A percentile compares a stretch with the other conserved stretches of the same genome.
Conservation (phyloP, 75 land plant genomes). For the Pinus albicaulis region DNA sequence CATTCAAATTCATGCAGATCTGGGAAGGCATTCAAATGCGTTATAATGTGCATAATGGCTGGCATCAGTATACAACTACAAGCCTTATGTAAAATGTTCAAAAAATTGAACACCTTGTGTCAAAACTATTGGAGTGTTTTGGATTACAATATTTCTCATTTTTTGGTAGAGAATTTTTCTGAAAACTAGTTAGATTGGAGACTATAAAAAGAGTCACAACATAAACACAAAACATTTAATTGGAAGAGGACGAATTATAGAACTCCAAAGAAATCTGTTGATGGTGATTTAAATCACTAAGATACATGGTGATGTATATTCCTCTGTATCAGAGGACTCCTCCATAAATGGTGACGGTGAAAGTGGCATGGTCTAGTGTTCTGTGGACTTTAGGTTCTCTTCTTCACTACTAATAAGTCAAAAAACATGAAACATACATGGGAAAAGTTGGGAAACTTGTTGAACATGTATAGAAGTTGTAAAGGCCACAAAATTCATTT, state of each 20-base stretch:
- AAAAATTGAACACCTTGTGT: background rate
- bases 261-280: slow-evolving; percentile 29
- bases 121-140: background rate
- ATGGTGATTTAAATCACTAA: slow-evolving; percentile 36
- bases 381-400: slow-evolving; percentile 14
- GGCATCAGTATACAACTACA: slow-evolving; percentile 4
- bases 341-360: background rate
- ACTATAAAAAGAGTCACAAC: background rate
- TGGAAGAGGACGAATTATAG: background rate
- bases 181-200: background rate
- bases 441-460: too few species aligned
- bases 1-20: too few species aligned
- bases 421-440: slow-evolving; percentile 13
- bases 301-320: slow-evolving; percentile 32
- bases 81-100: slow-evolving; percentile 1
- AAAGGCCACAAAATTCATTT: too few species aligned
- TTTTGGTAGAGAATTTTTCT: background rate
- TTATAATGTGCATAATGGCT: too few species aligned
- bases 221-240: background rate
- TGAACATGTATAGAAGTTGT: too few species aligned
- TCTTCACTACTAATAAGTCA: slow-evolving; percentile 20
- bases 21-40: too few species aligned
- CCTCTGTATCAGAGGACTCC: slow-evolving; percentile 19
- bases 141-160: background rate
- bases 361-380: background rate